Base-by-base conservation (phyloP, 139 green algal genomes). In the Mychonastes homosphaera region DNA sequence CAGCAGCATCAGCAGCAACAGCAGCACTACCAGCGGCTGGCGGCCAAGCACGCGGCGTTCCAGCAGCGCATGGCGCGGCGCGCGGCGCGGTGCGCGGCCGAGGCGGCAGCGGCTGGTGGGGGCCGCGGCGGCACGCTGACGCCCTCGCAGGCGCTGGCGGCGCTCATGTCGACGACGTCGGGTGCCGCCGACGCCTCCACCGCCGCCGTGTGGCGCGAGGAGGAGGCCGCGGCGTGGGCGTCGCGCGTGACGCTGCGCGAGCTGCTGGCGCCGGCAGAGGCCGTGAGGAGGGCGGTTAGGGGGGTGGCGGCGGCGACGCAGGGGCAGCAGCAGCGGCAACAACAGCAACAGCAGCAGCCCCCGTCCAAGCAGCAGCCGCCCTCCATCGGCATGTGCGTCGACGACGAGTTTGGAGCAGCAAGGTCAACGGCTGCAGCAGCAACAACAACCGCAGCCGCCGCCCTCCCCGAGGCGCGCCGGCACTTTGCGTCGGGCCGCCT, bases 51-150 rank as follows among this genome's bases (percentile, higher is more conserved):
- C 57, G 49, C 58, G 2, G 78, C 79, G 5, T 95, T 94, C 62
- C 72, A 94, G 72, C 75, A 85, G 43, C 73, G 87, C 32, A 94
- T 95, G 87, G 84, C 87, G 51, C 30, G 73, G 15, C 4, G 4
- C n/a, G 19, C 23, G 6, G 8, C 15, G n/a, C n/a, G n/a, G n/a
- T n/a, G n/a, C n/a, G n/a, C n/a, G n/a, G n/a, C n/a, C n/a, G n/a
- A n/a, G n/a, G n/a, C n/a, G n/a, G n/a, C n/a, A n/a, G n/a, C n/a
- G n/a, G n/a, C n/a, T n/a, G n/a, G n/a, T n/a, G n/a, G n/a, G n/a
- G n/a, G n/a, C n/a, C n/a, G n/a, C n/a, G n/a, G n/a, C n/a, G n/a
- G n/a, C n/a, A n/a, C n/a, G n/a, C n/a, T n/a, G n/a, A n/a, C n/a
- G n/a, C n/a, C n/a, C n/a, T n/a, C n/a, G n/a, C n/a, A n/a, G n/a